Percentiles rank a stretch among this genome's conserved stretches.
Evolutionary conservation across 805 yeast species (phyloP).

Genomic region (Candida glaebosa): DNA sequence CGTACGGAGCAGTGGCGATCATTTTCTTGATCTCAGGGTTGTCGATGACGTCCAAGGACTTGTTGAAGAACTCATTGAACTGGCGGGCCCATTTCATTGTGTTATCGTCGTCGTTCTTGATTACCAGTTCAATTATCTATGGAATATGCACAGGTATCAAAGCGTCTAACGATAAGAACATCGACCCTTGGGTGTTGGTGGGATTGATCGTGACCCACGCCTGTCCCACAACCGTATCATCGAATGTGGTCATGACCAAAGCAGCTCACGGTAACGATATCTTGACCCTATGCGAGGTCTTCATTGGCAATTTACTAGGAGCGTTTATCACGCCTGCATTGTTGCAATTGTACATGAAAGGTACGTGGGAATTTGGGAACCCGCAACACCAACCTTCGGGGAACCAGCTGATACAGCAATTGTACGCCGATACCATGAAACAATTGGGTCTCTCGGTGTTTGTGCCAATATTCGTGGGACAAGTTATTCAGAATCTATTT

Average conservation of each 20-base stretch:
- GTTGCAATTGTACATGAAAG: constrained; percentile 61
- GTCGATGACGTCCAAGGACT: constrained; percentile 63
- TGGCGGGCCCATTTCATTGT: constrained; percentile 85
- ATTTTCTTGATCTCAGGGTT: constrained; percentile 81
- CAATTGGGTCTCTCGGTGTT: constrained; percentile 83
- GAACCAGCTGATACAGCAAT: constrained; percentile 43
- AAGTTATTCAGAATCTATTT: constrained; percentile 65
- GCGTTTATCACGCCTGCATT: constrained; percentile 87
- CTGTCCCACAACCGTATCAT: constrained; percentile 89
- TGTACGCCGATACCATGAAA: constrained; percentile 78
- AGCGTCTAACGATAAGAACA: constrained; percentile 51
- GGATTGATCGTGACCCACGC: constrained; percentile 82
- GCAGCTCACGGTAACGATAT: constrained; percentile 81
- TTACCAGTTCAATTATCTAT: constrained; percentile 67
- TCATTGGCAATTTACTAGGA: constrained; percentile 80
- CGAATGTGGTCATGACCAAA: constrained; percentile 89
- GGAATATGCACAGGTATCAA: constrained; percentile 71
- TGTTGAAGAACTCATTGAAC: constrained; percentile 60
- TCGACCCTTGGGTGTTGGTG: constrained; percentile 72
- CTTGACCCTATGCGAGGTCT: constrained; percentile 77
- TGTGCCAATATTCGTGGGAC: constrained; percentile 87
- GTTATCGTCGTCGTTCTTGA: constrained; percentile 61
- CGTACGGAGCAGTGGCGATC: constrained; percentile 83
- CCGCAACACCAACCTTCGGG: constrained; percentile 57
- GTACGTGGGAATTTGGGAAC: constrained; percentile 73